phyloP scores from a whole-genome alignment of 192 early-diverging fungal species.

The Borealophlyctis nickersoniae region DNA sequence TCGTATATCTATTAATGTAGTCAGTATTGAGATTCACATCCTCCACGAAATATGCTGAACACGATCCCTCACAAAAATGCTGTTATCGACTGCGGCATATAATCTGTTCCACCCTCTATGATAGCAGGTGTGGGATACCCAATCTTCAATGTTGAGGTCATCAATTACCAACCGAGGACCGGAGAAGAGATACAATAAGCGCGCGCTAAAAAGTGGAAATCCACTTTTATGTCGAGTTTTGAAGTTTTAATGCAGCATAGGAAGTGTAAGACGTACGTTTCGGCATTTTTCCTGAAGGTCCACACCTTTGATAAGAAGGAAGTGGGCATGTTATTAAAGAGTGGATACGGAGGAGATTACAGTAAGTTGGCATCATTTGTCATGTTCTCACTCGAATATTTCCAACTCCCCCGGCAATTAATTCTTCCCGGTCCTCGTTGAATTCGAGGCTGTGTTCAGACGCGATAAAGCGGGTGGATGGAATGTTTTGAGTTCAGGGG shows the following conservation, averaged over 20 bases:
- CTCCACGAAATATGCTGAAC: no score
- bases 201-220: not conserved
- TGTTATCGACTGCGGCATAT: conserved; percentile 43
- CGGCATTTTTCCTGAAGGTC: conserved; percentile 24
- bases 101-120: conserved; percentile 25
- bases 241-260: conserved; percentile 13
- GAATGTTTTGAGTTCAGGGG: no score
- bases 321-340: not conserved
- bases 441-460: conserved; percentile 41
- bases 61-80: conserved; percentile 33
- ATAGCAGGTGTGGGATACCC: conserved; percentile 37
- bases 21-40: no score
- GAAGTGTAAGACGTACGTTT: conserved; percentile 2
- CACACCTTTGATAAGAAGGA: conserved; percentile 31
- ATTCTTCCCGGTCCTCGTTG: conserved; percentile 31
- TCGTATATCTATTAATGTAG: conserved; percentile 60
- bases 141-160: conserved; percentile 43
- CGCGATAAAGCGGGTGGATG: not conserved
- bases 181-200: conserved; percentile 28
- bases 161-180: conserved; percentile 38
- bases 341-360: not conserved
- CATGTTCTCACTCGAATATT: conserved; percentile 34
- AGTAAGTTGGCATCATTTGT: no score
- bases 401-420: conserved; percentile 44
- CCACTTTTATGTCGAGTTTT: no score